Evolutionary conservation across 768 basidiomycete species (phyloP).

Genomic region (Leccinum aurantiacum): DNA sequence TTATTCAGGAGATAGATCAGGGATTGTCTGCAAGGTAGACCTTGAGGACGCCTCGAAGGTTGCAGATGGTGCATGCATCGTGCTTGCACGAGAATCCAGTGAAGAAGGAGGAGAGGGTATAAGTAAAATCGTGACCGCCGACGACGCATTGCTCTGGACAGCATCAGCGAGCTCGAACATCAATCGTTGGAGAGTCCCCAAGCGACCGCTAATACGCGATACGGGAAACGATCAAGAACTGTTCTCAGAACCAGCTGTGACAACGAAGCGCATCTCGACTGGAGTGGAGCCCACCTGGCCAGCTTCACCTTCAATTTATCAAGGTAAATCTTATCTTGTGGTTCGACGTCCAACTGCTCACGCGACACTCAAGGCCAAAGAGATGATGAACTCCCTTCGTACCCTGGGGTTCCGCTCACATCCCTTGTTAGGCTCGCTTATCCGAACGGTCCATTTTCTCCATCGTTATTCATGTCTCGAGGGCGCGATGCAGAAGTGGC

Average conservation of each 20-base stretch:
- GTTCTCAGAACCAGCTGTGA: slow-evolving; percentile 13
- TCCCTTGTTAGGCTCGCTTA: slow-evolving; percentile 69
- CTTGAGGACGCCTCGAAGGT: slow-evolving; percentile 79
- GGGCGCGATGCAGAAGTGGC: slow-evolving; percentile 75
- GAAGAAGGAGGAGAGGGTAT: slow-evolving; percentile 60
- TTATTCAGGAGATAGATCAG: slow-evolving; percentile 92
- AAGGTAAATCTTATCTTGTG: slow-evolving; percentile 19
- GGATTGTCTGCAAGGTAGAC: slow-evolving; percentile 90
- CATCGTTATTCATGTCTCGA: slow-evolving; percentile 34
- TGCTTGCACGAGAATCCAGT: slow-evolving; percentile 70
- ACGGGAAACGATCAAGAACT: slow-evolving; percentile 14
- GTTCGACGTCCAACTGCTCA: slow-evolving; percentile 10
- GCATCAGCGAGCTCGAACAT: slow-evolving; percentile 82
- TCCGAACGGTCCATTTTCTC: slow-evolving; percentile 60
- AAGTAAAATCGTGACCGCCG: slow-evolving; percentile 78
- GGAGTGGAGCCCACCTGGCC: slow-evolving; percentile 22
- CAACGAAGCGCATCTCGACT: slow-evolving; percentile 12
- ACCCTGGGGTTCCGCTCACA: slow-evolving; percentile 68
- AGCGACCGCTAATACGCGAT: slow-evolving; percentile 34
- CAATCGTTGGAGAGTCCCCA: slow-evolving; percentile 74
- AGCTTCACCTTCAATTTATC: slow-evolving; percentile 9
- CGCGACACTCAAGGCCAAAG: slow-evolving; percentile 15
- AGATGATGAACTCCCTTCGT: slow-evolving; percentile 32
- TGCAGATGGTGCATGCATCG: slow-evolving; percentile 84
- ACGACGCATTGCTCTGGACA: slow-evolving; percentile 87